Percentiles rank a stretch among this genome's conserved stretches.
Conservation (phyloP, 2,329 filamentous ascomycete species). For the Colletotrichum tabaci region DNA sequence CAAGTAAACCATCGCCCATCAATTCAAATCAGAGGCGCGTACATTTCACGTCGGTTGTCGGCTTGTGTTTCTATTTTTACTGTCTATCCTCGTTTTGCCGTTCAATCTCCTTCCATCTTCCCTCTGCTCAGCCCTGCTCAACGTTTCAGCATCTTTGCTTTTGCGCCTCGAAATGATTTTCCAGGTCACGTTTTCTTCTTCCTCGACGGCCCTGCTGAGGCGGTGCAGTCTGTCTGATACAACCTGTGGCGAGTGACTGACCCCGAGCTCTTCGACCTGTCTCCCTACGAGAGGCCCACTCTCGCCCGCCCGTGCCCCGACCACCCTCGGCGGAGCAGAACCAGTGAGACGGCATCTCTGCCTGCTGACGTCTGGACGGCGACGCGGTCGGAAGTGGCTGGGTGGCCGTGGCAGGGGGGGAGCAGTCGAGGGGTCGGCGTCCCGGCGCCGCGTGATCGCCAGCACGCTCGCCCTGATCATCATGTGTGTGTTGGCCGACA, state of each 20-base stretch:
- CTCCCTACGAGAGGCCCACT: conserved; percentile 6
- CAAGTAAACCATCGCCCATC: too few species aligned
- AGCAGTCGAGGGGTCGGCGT: conserved; percentile 15
- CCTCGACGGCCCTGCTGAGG: not conserved
- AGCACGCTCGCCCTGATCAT: not conserved
- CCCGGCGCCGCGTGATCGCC: conserved; percentile 16
- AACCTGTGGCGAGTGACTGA: conserved; percentile 11
- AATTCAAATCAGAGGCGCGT: too few species aligned
- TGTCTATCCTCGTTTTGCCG: too few species aligned
- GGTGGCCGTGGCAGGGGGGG: not conserved
- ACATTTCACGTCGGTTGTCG: too few species aligned
- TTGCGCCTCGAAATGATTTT: not conserved
- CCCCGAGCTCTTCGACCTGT: not conserved
- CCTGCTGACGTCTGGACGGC: conserved; percentile 1
- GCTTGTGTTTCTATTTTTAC: too few species aligned
- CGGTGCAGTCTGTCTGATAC: not conserved
- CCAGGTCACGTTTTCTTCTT: not conserved
- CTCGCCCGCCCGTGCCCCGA: conserved; percentile 1
- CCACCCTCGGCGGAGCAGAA: conserved; percentile 2
- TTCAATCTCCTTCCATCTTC: conserved; percentile 1
- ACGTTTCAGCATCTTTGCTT: not conserved
- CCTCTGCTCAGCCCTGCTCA: conserved; percentile 8
- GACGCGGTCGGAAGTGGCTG: conserved; percentile 17
- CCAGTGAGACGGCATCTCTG: not conserved
- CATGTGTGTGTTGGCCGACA: conserved; percentile 2